Evolutionary conservation across 495 filamentous ascomycete genomes (phyloP).

Genomic region (Hypomontagnella submonticulosa): DNA sequence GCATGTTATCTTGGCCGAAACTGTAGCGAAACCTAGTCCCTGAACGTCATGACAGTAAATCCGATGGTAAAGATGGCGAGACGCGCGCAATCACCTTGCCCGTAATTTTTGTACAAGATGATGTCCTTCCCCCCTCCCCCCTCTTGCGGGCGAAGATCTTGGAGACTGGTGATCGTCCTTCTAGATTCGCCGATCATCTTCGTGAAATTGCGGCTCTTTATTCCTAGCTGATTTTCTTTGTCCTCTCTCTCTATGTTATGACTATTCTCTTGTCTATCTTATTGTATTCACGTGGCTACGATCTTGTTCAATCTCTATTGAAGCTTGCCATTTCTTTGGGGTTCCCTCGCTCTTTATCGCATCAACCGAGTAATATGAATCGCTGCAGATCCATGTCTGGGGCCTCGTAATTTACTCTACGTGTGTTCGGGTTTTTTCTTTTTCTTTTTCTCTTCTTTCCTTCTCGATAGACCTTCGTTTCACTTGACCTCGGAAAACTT

Average conservation of each 20-base stretch:
- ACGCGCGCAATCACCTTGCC: constrained; percentile 17
- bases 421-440: constrained; percentile 24
- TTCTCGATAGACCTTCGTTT: constrained; percentile 23
- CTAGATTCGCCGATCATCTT: constrained; percentile 34
- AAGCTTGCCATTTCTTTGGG: constrained; percentile 31
- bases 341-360: constrained; percentile 39
- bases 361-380: constrained; percentile 42
- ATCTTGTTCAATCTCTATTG: constrained; percentile 32
- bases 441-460: constrained; percentile 22
- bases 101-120: constrained; percentile 44
- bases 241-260: constrained; percentile 10
- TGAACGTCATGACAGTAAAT: constrained; percentile 14
- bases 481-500: constrained; percentile 19
- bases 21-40: constrained; percentile 31
- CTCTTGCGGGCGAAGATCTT: constrained; percentile 34
- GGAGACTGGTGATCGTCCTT: constrained; percentile 27
- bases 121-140: constrained; percentile 21
- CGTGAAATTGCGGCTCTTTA: constrained; percentile 37
- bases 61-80: constrained; percentile 4
- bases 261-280: constrained; percentile 29
- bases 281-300: constrained; percentile 13
- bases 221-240: constrained; percentile 38
- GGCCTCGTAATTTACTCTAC: constrained; percentile 25
- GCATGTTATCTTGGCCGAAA: constrained; percentile 32
- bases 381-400: constrained; percentile 24